These are phyloP conservation scores for Moniliella sp. DNA, from an alignment of 1,284 basidiomycete species.

Conservation along the genomic window DNA sequence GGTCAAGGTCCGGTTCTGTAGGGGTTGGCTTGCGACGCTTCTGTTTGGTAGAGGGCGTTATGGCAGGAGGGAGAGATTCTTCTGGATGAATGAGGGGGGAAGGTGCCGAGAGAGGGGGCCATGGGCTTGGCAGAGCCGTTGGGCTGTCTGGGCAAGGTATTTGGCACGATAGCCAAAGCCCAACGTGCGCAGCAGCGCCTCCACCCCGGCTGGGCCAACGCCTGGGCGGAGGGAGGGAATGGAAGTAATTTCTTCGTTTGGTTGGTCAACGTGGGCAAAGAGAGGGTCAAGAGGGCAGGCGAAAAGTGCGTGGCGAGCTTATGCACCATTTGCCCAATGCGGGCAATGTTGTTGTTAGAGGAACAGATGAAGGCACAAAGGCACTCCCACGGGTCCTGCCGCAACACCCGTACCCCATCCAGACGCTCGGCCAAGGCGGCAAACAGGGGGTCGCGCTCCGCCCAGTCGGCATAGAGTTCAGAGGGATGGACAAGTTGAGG, in stretches of 20 bases:
- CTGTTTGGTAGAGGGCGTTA: too few relatives aligned
- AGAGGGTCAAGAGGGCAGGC: background rate
- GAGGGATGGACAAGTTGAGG: conserved; percentile 62
- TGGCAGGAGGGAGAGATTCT: too few relatives aligned
- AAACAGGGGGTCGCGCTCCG: conserved; percentile 52
- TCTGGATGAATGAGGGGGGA: too few relatives aligned
- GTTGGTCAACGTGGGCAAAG: background rate
- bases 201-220: conserved; percentile 44
- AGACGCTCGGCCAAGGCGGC: conserved; percentile 44
- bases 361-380: conserved; percentile 74
- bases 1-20: background rate
- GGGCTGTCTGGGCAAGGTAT: conserved; percentile 63
- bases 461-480: conserved; percentile 64
- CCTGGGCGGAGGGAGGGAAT: conserved; percentile 65
- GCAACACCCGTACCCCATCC: conserved; percentile 46
- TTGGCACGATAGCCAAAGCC: conserved; percentile 90
- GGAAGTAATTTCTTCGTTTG: conserved; percentile 40
- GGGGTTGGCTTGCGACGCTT: too few relatives aligned
- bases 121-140: conserved; percentile 43
- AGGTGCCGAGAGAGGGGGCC: too few relatives aligned
- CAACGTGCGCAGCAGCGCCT: conserved; percentile 45
- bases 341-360: conserved; percentile 68
- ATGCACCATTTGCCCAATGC: conserved; percentile 32
- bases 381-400: conserved; percentile 72
- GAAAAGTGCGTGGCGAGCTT: conserved; percentile 23